Evolutionary conservation across 306 rosid genomes (phyloP), one percentile per base, ranked within the genome.

Genomic region (Vigna trinervia): DNA sequence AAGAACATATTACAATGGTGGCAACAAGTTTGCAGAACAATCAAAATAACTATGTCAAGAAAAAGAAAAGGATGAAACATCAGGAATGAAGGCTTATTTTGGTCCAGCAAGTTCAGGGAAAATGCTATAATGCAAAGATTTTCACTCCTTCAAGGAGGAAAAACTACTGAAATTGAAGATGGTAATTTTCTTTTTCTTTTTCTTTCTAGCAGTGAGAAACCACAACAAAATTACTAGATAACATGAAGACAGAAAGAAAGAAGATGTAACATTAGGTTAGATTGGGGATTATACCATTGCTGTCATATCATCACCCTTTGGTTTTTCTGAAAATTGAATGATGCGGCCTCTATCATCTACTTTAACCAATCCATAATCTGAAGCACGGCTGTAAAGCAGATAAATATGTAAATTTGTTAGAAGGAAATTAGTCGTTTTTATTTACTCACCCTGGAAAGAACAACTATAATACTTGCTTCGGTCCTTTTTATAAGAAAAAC

Each of bases 281-380:
- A 62, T 69, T n/a, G 26, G 28, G 77, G 78, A 66, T 83, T 84
- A 94, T 84, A 94, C 98, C 98, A 94, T 94, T 87, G 89, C 89
- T 83, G 82, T 83, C 82, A 94, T 84, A 72, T 88, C 85, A 76
- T 79, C 81, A 48, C 92, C 93, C 84, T 72, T 85, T 20, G 98
- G 97, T 84, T 94, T 94, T 36, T 94, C 98, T 23, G 90, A 53
- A 80, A 94, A 94, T 63, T 94, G 89, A 57, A 84, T 70, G 75
- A 94, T 46, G 52, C 82, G 84, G 63, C 95, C 96, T 83, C 90
- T 86, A 45, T 86, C 83, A 72, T 89, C 97, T 3, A 94, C 73
- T 77, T 94, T 94, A 78, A 92, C 90, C 86, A 94, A 83, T 69
- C 98, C 98, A 48, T 85, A 94, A 82, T 92, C 97, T 4, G 96